Conservation (phyloP, 2,329 filamentous ascomycete species). For the Beauveria pseudobassiana region DNA sequence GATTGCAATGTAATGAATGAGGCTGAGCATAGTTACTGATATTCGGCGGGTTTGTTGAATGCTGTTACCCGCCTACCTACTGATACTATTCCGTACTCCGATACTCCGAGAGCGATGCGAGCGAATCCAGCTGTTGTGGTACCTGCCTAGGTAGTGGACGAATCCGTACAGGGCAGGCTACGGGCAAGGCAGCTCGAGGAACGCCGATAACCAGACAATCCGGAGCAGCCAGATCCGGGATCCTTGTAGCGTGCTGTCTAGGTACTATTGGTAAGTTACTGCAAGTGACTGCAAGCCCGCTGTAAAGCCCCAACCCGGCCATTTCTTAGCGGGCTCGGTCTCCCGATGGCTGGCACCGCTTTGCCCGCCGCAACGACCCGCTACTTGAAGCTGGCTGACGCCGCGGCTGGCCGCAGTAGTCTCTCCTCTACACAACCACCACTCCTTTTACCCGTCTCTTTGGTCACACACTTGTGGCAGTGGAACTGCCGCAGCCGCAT, state of each 20-base stretch:
- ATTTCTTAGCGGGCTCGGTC: background rate
- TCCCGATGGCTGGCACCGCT: background rate
- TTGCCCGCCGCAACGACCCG: constrained; percentile 1
- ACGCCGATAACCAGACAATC: background rate
- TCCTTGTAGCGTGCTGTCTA: background rate
- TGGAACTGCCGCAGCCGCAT: background rate
- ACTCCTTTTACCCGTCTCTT: background rate
- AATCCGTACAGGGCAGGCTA: too few relatives aligned
- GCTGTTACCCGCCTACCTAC: too few relatives aligned
- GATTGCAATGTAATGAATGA: background rate
- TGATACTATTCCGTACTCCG: constrained; percentile 2
- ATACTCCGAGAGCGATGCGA: background rate
- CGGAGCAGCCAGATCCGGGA: background rate
- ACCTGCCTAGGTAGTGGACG: too few relatives aligned
- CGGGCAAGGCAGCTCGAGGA: background rate
- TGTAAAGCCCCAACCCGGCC: background rate
- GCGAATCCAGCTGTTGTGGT: too few relatives aligned
- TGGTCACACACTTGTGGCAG: background rate
- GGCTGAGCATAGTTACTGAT: background rate
- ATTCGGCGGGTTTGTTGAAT: too few relatives aligned
- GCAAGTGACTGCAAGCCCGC: background rate
- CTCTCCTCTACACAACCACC: background rate
- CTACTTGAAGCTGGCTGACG: background rate
- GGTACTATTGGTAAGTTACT: too few relatives aligned
- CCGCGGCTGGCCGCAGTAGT: background rate